Conservation (phyloP, 1,284 basidiomycete genomes). For the Trichosporon sp. region DNA sequence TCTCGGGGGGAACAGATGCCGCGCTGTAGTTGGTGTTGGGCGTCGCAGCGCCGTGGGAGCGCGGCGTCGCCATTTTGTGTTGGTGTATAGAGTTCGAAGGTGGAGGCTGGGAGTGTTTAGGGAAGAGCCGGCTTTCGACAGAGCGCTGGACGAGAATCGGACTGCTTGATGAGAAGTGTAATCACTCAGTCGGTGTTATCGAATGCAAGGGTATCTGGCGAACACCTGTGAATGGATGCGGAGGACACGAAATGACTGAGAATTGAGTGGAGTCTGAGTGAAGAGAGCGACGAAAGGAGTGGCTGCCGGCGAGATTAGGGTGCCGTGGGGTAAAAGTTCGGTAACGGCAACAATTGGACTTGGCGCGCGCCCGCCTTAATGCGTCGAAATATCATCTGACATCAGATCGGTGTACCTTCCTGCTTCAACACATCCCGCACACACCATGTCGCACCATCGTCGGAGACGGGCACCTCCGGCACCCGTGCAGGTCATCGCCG, state of each 20-base stretch:
- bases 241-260: background rate
- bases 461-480: conserved; percentile 12
- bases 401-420: background rate
- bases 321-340: background rate
- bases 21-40: conserved; percentile 12
- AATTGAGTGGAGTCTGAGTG: background rate
- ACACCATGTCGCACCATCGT: conserved; percentile 12
- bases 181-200: background rate
- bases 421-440: background rate
- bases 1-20: background rate
- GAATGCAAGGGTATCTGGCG: background rate
- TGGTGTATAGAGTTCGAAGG: background rate
- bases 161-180: background rate
- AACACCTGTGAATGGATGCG: background rate
- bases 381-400: background rate
- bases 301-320: background rate
- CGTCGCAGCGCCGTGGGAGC: conserved; percentile 3
- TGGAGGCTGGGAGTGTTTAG: conserved; percentile 10
- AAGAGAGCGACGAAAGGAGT: background rate
- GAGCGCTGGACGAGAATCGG: background rate
- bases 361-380: background rate
- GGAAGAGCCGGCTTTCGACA: background rate
- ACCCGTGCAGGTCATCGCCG: conserved; percentile 29
- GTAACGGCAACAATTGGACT: conserved; percentile 1
- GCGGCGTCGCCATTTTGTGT: conserved; percentile 5